Base-by-base conservation (phyloP, 2,329 filamentous ascomycete species). In the Macroventuria anomochaeta region DNA sequence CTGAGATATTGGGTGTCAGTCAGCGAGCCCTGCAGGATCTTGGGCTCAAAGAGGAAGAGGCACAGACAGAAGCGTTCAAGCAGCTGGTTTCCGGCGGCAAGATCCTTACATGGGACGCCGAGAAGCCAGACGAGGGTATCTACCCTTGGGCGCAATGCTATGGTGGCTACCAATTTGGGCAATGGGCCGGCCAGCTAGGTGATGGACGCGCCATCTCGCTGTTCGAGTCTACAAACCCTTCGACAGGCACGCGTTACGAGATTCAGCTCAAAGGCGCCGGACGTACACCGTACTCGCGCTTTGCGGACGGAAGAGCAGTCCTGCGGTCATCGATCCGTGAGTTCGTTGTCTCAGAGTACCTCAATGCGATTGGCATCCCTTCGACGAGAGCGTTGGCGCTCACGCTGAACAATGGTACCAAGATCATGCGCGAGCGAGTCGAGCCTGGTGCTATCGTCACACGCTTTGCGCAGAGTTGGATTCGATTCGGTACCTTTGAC, bases 111-210 rank as follows among this genome's bases (percentile, higher is more conserved):
- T 90, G 89, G 85, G 84, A 91, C 59, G 84, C 88, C 53, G 82
- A 86, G 5, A 63, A 73, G 32, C 67, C 62, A 15, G 63, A 68
- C 21, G 56, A 61, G n/a, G 71, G 89, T 17, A 86, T 95, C 36
- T 99, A 99, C 72, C 93, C 95, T 0, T 99, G 95, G 95, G 93
- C 95, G 26, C 95, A 99, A 77, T 97, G 95, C 77, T 99, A 99
- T 73, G 95, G 95, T 52, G 93, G 93, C 51, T 79, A 82, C 64
- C 75, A 77, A 42, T 76, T 77, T 53, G 95, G 95, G 5, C 86
- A 89, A 62, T 99, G 93, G 93, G 95, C 95, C 3, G 93, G 95
- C 5, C 95, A 99, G 75, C 85, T 99, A 1, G 95, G 95, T 34
- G 95, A 99, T 71, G 95, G 95, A 31, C 85, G 95, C 49, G 95